phyloP scores from a whole-genome alignment of 2,329 filamentous ascomycete genomes.

The Xylariaceae sp. region DNA sequence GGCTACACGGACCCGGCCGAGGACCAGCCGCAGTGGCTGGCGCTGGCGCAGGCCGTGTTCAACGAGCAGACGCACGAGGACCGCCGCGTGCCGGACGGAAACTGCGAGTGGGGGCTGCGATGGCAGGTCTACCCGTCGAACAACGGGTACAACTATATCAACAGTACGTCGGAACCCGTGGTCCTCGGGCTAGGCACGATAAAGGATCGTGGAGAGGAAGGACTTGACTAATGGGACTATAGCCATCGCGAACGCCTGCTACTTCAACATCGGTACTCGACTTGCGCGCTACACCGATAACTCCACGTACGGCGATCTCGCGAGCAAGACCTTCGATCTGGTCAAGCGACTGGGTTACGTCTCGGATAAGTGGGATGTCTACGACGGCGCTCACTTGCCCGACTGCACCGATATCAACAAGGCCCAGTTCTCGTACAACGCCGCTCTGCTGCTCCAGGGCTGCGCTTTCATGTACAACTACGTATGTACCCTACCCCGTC shows the following conservation, averaged over 20 bases:
- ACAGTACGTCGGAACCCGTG: constrained; percentile 36
- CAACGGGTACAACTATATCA: constrained; percentile 73
- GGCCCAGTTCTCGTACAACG: constrained; percentile 64
- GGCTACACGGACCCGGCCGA: constrained; percentile 56
- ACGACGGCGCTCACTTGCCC: constrained; percentile 53
- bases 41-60: constrained; percentile 66
- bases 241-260: constrained; percentile 59
- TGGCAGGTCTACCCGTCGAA: constrained; percentile 78
- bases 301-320: constrained; percentile 58
- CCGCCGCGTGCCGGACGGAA: constrained; percentile 53
- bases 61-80: constrained; percentile 55
- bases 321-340: constrained; percentile 61
- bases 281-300: constrained; percentile 69
- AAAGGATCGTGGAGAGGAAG: not conserved
- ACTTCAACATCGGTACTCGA: constrained; percentile 63
- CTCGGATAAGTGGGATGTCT: constrained; percentile 58
- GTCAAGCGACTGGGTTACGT: constrained; percentile 51
- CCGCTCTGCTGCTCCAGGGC: constrained; percentile 58
- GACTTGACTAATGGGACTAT: constrained; percentile 7
- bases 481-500: constrained; percentile 30
- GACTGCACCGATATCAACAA: constrained; percentile 58
- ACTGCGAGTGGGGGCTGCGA: constrained; percentile 65
- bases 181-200: not conserved
- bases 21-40: constrained; percentile 55
- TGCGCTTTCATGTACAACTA: constrained; percentile 66